These are phyloP conservation scores for Peniophora sp. DNA, from an alignment of 1,284 basidiomycete genomes.

Conservation along the genomic window DNA sequence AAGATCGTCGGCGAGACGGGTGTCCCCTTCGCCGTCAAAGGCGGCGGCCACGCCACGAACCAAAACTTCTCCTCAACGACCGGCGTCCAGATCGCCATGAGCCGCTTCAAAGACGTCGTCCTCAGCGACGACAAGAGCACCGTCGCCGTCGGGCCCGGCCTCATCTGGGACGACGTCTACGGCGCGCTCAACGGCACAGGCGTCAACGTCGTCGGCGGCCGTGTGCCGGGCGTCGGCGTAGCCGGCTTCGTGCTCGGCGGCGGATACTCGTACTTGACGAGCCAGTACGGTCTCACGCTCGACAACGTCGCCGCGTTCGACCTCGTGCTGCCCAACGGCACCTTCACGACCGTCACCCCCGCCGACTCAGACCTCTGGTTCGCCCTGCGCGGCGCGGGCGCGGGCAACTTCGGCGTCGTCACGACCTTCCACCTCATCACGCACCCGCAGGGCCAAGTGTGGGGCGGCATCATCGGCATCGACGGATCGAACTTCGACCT, in stretches of 20 bases:
- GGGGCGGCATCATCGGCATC: slow-evolving; percentile 20
- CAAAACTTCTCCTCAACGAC: slow-evolving; percentile 43
- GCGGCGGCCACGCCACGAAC: slow-evolving; percentile 43
- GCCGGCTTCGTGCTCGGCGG: slow-evolving; percentile 41
- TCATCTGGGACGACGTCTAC: slow-evolving; percentile 54
- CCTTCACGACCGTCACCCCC: slow-evolving; percentile 18
- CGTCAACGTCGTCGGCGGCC: slow-evolving; percentile 46
- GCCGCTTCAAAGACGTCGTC: slow-evolving; percentile 34
- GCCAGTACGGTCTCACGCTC: slow-evolving; percentile 33
- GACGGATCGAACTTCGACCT: not conserved
- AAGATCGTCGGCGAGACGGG: not conserved
- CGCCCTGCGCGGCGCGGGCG: slow-evolving; percentile 23
- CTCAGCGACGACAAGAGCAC: slow-evolving; percentile 32
- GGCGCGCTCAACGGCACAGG: slow-evolving; percentile 31
- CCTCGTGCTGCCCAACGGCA: slow-evolving; percentile 34
- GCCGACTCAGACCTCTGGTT: slow-evolving; percentile 28
- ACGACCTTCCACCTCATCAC: slow-evolving; percentile 49
- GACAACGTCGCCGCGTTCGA: slow-evolving; percentile 32
- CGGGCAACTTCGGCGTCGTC: slow-evolving; percentile 35
- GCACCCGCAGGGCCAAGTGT: slow-evolving; percentile 47
- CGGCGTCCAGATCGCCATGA: slow-evolving; percentile 50
- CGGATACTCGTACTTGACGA: slow-evolving; percentile 31
- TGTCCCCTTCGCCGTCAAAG: slow-evolving; percentile 27
- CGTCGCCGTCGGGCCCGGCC: slow-evolving; percentile 38
- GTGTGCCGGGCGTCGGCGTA: slow-evolving; percentile 44